Percentiles rank a stretch among this genome's conserved stretches.
Conservation (phyloP, 345 rosid genomes). For the Populus tremula region DNA sequence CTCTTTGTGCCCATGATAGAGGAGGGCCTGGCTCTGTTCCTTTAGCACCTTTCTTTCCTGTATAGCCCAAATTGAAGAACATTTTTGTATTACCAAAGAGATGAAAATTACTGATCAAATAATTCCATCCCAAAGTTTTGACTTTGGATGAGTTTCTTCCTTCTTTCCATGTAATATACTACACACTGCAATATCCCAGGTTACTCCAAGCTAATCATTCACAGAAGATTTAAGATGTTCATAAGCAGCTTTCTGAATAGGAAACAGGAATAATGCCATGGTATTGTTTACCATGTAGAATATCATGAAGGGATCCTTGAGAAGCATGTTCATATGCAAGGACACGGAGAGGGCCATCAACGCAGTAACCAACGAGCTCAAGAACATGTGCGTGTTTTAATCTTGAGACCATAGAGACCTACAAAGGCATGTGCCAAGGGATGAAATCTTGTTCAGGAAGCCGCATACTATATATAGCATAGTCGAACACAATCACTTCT, state of each 20-base stretch:
- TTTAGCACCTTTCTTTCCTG: conserved; percentile 68
- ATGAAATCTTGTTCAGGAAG: no score
- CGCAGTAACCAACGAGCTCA: conserved; percentile 71
- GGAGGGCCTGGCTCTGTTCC: conserved; percentile 79
- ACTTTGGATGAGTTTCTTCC: no score
- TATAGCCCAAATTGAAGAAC: not conserved
- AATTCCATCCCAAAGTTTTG: no score
- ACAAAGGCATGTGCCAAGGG: no score
- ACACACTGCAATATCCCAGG: no score
- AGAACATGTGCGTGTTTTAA: conserved; percentile 76
- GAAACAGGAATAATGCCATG: not conserved
- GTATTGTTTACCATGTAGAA: conserved; percentile 59
- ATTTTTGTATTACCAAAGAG: not conserved
- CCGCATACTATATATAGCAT: no score
- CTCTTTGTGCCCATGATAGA: conserved; percentile 81
- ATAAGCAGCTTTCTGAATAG: no score
- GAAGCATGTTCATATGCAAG: conserved; percentile 81
- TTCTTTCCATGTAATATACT: no score
- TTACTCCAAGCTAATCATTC: no score
- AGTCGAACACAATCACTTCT: no score
- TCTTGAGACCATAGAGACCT: conserved; percentile 86
- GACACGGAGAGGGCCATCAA: conserved; percentile 74
- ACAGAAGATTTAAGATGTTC: no score
- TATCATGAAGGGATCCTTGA: conserved; percentile 89
- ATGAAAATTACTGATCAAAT: no score